These are phyloP conservation scores for Wickerhamomyces pijperi DNA, from an alignment of 805 yeast species.

Conservation along the genomic window DNA sequence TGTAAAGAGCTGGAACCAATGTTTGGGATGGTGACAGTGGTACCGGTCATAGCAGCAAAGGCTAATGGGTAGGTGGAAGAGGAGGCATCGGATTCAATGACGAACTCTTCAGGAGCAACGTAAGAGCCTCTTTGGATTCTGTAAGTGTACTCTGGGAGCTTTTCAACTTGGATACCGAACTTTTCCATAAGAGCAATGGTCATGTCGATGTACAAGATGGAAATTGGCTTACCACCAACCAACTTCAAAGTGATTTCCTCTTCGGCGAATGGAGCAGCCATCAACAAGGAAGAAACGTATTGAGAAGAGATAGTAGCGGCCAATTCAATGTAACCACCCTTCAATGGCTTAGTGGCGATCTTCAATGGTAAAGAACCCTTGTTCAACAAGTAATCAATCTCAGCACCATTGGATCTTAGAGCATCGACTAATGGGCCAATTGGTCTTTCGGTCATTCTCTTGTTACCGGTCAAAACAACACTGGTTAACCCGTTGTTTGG, in stretches of 20 bases:
- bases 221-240: slow-evolving; percentile 95
- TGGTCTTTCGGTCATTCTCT: slow-evolving; percentile 96
- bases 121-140: slow-evolving; percentile 81
- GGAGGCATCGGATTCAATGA: slow-evolving; percentile 93
- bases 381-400: slow-evolving; percentile 56
- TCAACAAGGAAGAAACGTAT: slow-evolving; percentile 87
- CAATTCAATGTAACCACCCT: slow-evolving; percentile 87
- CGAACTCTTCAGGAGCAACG: slow-evolving; percentile 72
- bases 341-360: slow-evolving; percentile 61
- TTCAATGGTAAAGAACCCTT: slow-evolving; percentile 81
- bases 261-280: slow-evolving; percentile 96
- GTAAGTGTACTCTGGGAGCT: slow-evolving; percentile 76
- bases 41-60: slow-evolving; percentile 92
- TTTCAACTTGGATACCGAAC: slow-evolving; percentile 72
- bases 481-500: slow-evolving; percentile 28
- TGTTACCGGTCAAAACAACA: slow-evolving; percentile 80
- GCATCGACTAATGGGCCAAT: slow-evolving; percentile 95
- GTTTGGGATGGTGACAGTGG: slow-evolving; percentile 86
- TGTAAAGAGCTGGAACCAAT: slow-evolving; percentile 87
- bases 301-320: slow-evolving; percentile 97
- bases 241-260: slow-evolving; percentile 78
- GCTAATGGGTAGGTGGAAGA: slow-evolving; percentile 97
- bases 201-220: slow-evolving; percentile 94
- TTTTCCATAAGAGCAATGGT: slow-evolving; percentile 89
- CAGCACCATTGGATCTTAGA: slow-evolving; percentile 66